Conservation (phyloP, 2,329 filamentous ascomycete genomes). For the Epichloe sibirici region DNA sequence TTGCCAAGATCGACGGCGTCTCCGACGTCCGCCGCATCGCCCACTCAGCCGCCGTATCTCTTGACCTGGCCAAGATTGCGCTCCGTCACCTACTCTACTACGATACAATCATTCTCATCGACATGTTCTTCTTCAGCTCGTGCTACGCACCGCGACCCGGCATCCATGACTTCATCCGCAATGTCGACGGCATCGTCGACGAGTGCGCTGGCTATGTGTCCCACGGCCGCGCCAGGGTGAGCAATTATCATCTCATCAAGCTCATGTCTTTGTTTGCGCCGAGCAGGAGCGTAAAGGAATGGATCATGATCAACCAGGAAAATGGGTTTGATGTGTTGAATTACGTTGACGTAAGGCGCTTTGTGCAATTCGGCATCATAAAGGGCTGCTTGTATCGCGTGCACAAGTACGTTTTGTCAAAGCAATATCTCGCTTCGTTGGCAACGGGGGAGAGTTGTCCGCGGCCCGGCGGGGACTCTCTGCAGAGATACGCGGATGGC, state of each 20-base stretch:
- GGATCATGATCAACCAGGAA: conserved; percentile 65
- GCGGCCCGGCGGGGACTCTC: conserved; percentile 30
- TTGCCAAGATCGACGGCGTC: conserved; percentile 80
- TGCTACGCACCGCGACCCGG: conserved; percentile 76
- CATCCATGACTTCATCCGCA: conserved; percentile 67
- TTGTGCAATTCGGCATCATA: conserved; percentile 92
- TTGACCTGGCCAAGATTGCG: conserved; percentile 74
- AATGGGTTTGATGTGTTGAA: conserved; percentile 52
- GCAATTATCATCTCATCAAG: conserved; percentile 58
- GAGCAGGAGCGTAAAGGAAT: conserved; percentile 75
- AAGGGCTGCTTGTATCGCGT: conserved; percentile 90
- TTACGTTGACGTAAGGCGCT: conserved; percentile 75
- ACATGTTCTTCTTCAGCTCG: conserved; percentile 88
- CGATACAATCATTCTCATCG: conserved; percentile 76
- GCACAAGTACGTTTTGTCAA: conserved; percentile 75
- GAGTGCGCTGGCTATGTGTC: conserved; percentile 83
- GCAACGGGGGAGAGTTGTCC: conserved; percentile 40
- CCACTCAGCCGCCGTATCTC: conserved; percentile 70
- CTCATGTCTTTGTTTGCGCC: conserved; percentile 79
- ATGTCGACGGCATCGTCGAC: conserved; percentile 62
- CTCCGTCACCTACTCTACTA: conserved; percentile 88
- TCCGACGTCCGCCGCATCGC: conserved; percentile 83
- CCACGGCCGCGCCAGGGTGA: conserved; percentile 28
- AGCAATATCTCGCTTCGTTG: conserved; percentile 45
- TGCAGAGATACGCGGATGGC: conserved; percentile 62